Base-by-base conservation (phyloP, 495 filamentous ascomycete species). In the Achaetomiella virescens region DNA sequence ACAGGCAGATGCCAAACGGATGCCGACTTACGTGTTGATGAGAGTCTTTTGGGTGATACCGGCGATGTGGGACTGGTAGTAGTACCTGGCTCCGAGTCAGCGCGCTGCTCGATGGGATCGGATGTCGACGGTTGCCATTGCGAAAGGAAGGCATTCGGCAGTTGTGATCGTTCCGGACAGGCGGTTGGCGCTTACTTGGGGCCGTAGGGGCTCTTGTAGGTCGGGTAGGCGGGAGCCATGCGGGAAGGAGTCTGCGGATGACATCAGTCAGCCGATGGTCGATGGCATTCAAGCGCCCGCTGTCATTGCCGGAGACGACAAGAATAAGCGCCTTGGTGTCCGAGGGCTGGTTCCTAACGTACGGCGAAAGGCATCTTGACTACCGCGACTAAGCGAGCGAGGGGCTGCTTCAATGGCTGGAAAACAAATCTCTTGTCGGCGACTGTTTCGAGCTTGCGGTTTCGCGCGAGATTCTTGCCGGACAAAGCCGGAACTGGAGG, bases 121-220 rank as follows among this genome's bases (percentile, higher is more conserved):
- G 10, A 21, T 6, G 2, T 20, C 9, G 21, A 37, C 10, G 17
- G 17, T n/a, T 6, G 41, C 36, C 3, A 15, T 12, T 11, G 36
- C 12, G 15, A n/a, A 15, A 38, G 5, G 36, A 3, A 12, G 36
- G 12, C 14, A 11, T 38, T 3, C 14, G 14, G 1, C 25, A 25
- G 15, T 15, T 6, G 40, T 21, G 52, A 27, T 41, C n/a, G 42
- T 12, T 31, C 10, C 20, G 5, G 1, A 22, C 2, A n/a, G 24
- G 17, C 7, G 10, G 8, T n/a, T 6, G 48, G 40, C n/a, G 71
- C 76, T 76, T 70, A 79, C 76, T 79, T 79, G 18, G 76, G 76
- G 66, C 75, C 76, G 54, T 74, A 76, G 38, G 69, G 66, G 67
- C 74, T 79, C 67, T 74, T 75, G 73, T 76, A 78, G 54, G 63